These are phyloP conservation scores for Cenococcum geophilum DNA, from an alignment of 495 filamentous ascomycete species.

Conservation along the genomic window DNA sequence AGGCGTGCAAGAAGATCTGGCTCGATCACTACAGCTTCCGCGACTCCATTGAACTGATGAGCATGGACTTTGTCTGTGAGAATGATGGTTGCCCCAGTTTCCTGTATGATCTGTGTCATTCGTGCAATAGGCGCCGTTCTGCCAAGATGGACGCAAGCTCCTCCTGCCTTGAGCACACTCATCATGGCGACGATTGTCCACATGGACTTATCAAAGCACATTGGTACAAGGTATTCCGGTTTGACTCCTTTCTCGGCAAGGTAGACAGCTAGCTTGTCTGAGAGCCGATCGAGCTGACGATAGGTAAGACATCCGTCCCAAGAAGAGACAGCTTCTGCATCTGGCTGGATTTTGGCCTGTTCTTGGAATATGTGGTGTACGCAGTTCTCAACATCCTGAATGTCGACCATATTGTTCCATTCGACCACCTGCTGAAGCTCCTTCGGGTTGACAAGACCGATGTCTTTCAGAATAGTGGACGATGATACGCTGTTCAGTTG, in stretches of 20 bases:
- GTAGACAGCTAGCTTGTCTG: constrained; percentile 35
- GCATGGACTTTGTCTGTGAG: constrained; percentile 52
- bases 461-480: constrained; percentile 8
- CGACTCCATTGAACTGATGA: constrained; percentile 38
- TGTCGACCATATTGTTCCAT: constrained; percentile 35
- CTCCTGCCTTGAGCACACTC: constrained; percentile 49
- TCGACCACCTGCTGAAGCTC: constrained; percentile 50
- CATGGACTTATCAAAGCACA: constrained; percentile 51
- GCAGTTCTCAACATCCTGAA: constrained; percentile 14
- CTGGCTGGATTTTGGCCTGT: constrained; percentile 17
- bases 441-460: constrained; percentile 32
- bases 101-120: constrained; percentile 37
- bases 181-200: constrained; percentile 47
- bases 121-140: constrained; percentile 50
- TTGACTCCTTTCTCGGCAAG: constrained; percentile 35
- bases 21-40: constrained; percentile 37
- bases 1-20: constrained; percentile 43
- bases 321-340: constrained; percentile 18
- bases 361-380: constrained; percentile 26
- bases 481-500: constrained; percentile 9
- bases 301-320: constrained; percentile 40
- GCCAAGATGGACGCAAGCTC: constrained; percentile 51
- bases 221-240: constrained; percentile 44
- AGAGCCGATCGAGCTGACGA: constrained; percentile 33
- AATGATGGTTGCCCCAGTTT: constrained; percentile 40